phyloP scores from a whole-genome alignment of 2,329 filamentous ascomycete species.

The Alternaria sp. region DNA sequence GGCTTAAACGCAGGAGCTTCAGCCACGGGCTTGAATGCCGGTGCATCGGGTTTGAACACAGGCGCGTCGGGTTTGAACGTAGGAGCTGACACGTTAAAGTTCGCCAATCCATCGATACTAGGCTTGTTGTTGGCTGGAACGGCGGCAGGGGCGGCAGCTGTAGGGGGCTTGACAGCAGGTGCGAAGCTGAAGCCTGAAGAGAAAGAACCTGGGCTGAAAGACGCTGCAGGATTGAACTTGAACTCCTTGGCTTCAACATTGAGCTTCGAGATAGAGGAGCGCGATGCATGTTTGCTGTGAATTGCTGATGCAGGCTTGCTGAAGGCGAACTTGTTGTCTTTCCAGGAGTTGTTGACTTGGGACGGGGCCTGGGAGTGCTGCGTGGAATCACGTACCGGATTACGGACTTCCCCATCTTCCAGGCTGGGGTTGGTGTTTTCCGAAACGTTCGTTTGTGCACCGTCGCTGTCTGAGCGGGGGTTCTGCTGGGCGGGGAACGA shows the following conservation, averaged over 20 bases:
- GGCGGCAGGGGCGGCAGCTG: slow-evolving; percentile 50
- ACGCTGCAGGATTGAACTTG: slow-evolving; percentile 70
- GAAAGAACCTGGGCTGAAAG: slow-evolving; percentile 59
- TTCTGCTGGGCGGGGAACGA: slow-evolving; percentile 43
- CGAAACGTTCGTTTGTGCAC: slow-evolving; percentile 51
- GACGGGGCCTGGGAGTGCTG: slow-evolving; percentile 50
- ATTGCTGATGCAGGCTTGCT: slow-evolving; percentile 43
- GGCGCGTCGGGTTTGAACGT: slow-evolving; percentile 81
- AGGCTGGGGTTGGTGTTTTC: slow-evolving; percentile 52
- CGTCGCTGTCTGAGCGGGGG: slow-evolving; percentile 51
- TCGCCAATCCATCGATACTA: slow-evolving; percentile 44
- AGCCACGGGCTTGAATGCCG: slow-evolving; percentile 53
- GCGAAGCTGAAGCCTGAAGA: slow-evolving; percentile 55
- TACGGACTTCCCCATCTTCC: slow-evolving; percentile 42
- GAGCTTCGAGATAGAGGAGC: slow-evolving; percentile 77
- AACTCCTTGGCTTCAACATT: slow-evolving; percentile 93
- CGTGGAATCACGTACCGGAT: slow-evolving; percentile 32
- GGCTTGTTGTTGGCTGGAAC: slow-evolving; percentile 55
- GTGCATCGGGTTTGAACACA: slow-evolving; percentile 73
- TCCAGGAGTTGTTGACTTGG: slow-evolving; percentile 50
- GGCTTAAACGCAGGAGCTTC: slow-evolving; percentile 26
- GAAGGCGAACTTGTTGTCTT: slow-evolving; percentile 47
- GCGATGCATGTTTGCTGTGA: slow-evolving; percentile 69
- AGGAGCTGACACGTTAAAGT: slow-evolving; percentile 75
- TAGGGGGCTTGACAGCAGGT: slow-evolving; percentile 54